Evolutionary conservation across 805 yeast species (phyloP).

Genomic region (Yamadazyma laniorum): DNA sequence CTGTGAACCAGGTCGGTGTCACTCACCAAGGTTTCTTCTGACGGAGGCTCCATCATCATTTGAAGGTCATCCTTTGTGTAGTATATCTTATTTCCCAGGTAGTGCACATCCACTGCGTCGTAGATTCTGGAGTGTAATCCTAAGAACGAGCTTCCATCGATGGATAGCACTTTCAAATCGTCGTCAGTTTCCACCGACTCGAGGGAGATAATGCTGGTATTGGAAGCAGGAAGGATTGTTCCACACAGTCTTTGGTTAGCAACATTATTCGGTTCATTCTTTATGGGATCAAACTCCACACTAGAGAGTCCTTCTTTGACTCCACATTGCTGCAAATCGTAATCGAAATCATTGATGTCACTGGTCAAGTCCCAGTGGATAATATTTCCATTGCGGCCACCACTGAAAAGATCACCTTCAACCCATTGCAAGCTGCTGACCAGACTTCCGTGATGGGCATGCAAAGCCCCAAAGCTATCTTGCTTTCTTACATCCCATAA

Average conservation of each 20-base stretch:
- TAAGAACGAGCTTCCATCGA: conserved; percentile 54
- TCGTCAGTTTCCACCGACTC: conserved; percentile 31
- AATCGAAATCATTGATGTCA: conserved; percentile 15
- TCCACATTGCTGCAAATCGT: conserved; percentile 32
- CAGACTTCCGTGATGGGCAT: conserved; percentile 51
- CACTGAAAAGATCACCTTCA: conserved; percentile 51
- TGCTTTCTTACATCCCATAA: conserved; percentile 76
- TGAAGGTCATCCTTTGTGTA: conserved; percentile 30
- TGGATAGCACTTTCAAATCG: conserved; percentile 44
- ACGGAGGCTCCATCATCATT: conserved; percentile 15
- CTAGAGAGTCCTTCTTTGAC: conserved; percentile 47
- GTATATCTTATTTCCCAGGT: conserved; percentile 23
- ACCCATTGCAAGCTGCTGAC: conserved; percentile 65
- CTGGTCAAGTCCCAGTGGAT: conserved; percentile 60
- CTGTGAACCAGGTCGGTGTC: conserved; percentile 10
- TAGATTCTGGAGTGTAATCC: conserved; percentile 52
- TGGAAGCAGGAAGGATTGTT: conserved; percentile 59
- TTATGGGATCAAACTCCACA: conserved; percentile 32
- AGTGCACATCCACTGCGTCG: conserved; percentile 25
- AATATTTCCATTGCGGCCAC: conserved; percentile 65
- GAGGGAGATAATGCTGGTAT: conserved; percentile 47
- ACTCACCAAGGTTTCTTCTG: conserved; percentile 16
- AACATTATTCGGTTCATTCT: conserved; percentile 26
- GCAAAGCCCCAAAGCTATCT: conserved; percentile 49
- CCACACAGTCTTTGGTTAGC: conserved; percentile 54